These are phyloP conservation scores for Arabidopsis arenosa DNA, from an alignment of 345 rosid genomes.

Conservation along the genomic window DNA sequence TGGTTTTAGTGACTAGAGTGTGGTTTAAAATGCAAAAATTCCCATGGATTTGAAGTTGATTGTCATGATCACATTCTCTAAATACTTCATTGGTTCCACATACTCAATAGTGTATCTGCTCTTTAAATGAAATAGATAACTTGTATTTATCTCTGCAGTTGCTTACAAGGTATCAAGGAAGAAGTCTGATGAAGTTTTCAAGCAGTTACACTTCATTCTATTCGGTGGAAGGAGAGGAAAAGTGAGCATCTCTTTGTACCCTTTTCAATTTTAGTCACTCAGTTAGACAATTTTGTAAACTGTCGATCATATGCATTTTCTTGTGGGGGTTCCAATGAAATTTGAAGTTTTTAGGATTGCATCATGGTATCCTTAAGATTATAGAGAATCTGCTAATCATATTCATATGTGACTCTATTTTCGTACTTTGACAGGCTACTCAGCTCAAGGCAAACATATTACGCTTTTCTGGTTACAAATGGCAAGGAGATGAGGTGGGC, in stretches of 20 bases:
- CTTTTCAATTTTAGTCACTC: constrained; percentile 6
- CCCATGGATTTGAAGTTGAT: background rate
- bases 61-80: background rate
- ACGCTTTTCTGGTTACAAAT: constrained; percentile 89
- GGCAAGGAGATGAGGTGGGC: constrained; percentile 89
- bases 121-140: constrained; percentile 7
- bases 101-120: background rate
- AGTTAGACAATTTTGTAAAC: background rate
- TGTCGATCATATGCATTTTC: constrained; percentile 9
- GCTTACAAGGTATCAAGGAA: constrained; percentile 78
- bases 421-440: constrained; percentile 69
- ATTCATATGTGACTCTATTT: constrained; percentile 35
- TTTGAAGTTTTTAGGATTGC: constrained; percentile 17
- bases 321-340: constrained; percentile 1
- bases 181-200: constrained; percentile 81
- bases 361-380: constrained; percentile 5
- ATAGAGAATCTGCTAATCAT: constrained; percentile 5
- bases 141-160: constrained; percentile 53
- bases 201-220: constrained; percentile 72
- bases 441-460: constrained; percentile 81
- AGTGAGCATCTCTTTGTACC: constrained; percentile 51
- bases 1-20: constrained; percentile 1
- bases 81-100: no score
- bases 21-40: constrained; percentile 13
- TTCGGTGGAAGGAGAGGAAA: constrained; percentile 81